These are phyloP conservation scores for Symbiodinium pilosum DNA, from an alignment of 73 alveolate genomes.

Conservation along the genomic window DNA sequence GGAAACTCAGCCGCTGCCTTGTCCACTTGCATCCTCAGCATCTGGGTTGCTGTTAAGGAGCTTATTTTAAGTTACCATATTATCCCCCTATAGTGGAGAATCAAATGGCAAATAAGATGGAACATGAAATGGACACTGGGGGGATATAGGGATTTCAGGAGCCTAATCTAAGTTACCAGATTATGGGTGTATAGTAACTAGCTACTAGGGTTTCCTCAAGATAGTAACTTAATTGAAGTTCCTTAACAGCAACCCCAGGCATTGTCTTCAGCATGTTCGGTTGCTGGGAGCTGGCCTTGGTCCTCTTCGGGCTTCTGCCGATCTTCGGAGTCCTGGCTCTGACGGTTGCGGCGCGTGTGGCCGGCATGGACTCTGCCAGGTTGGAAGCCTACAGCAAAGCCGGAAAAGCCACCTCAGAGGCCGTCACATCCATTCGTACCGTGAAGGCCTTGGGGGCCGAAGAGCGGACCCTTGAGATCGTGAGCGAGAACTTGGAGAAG, in stretches of 20 bases:
- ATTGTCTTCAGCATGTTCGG: conserved; percentile 42
- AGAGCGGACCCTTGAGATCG: conserved; percentile 30
- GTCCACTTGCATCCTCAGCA: neutral
- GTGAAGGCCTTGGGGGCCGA: conserved; percentile 58
- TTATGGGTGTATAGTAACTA: too few species aligned
- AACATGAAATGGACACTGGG: too few species aligned
- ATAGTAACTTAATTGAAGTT: too few species aligned
- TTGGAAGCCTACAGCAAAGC: neutral
- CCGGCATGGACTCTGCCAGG: neutral
- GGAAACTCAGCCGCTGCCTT: conserved; percentile 24
- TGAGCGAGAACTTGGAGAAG: neutral
- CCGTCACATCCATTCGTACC: conserved; percentile 61
- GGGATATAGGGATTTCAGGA: too few species aligned
- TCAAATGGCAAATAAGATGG: too few species aligned
- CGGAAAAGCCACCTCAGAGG: conserved; percentile 7
- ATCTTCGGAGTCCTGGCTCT: neutral
- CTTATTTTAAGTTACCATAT: too few species aligned
- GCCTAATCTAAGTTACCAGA: too few species aligned
- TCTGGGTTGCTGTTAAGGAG: too few species aligned
- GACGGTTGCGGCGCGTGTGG: neutral
- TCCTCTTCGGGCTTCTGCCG: neutral
- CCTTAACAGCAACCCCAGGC: conserved; percentile 8
- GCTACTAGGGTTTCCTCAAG: too few species aligned
- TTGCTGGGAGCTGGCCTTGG: conserved; percentile 26
- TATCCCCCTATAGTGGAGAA: too few species aligned